Percentiles rank a stretch among this genome's conserved stretches.
phyloP scores from a whole-genome alignment of 2,329 filamentous ascomycete species.

The Eutypa lata region DNA sequence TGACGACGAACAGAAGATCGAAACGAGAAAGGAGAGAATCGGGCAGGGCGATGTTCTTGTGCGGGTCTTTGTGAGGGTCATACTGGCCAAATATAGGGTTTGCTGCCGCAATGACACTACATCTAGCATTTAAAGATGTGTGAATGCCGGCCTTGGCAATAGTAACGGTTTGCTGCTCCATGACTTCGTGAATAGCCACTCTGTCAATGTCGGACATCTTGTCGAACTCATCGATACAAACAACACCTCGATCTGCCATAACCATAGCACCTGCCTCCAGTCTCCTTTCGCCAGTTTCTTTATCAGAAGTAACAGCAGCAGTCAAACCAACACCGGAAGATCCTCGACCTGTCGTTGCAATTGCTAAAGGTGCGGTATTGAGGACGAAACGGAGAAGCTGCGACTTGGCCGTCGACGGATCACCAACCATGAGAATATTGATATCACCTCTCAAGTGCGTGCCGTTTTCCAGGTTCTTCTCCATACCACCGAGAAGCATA shows the following conservation, averaged over 20 bases:
- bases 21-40: constrained; percentile 98
- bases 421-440: constrained; percentile 98
- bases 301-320: constrained; percentile 92
- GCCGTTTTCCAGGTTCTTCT: constrained; percentile 98
- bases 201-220: constrained; percentile 99
- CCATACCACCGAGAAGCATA: constrained; percentile 92
- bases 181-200: constrained; percentile 99
- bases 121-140: constrained; percentile 92
- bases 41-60: constrained; percentile 96
- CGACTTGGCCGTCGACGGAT: constrained; percentile 98
- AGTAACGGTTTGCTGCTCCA: constrained; percentile 99
- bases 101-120: constrained; percentile 92
- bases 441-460: constrained; percentile 98
- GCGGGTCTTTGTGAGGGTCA: constrained; percentile 96
- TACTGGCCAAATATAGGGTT: constrained; percentile 99
- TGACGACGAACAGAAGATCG: constrained; percentile 95
- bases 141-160: constrained; percentile 99
- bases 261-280: constrained; percentile 99
- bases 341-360: constrained; percentile 93
- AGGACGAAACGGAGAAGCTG: constrained; percentile 94
- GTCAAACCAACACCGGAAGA: constrained; percentile 98
- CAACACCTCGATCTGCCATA: constrained; percentile 90
- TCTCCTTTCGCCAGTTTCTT: constrained; percentile 92
- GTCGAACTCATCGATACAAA: constrained; percentile 99
- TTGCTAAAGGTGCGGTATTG: constrained; percentile 93